Evolutionary conservation across 2,329 filamentous ascomycete species (phyloP).

Genomic region (Metarhizium anisopliae): DNA sequence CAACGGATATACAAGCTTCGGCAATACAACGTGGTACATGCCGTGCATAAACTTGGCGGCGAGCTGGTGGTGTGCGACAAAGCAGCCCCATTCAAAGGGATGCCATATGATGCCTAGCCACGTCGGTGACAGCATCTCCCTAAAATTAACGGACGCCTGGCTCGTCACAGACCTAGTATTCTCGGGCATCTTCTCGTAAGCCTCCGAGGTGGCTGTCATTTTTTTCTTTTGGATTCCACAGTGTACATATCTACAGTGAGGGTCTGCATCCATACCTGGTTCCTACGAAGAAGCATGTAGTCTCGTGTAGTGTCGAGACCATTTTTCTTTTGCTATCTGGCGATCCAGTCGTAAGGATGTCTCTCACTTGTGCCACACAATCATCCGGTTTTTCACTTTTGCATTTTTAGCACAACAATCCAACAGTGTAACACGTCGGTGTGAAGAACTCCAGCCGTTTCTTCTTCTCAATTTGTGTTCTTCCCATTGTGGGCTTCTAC

Average conservation of each 20-base stretch:
- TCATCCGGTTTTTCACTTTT: neutral
- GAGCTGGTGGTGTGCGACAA: neutral
- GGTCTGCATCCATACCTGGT: neutral
- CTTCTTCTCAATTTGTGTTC: neutral
- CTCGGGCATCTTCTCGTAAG: neutral
- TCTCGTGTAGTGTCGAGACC: neutral
- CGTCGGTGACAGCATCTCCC: neutral
- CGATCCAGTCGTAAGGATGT: neutral
- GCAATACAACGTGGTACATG: neutral
- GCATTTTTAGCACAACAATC: neutral
- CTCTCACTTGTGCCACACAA: slow-evolving; percentile 3
- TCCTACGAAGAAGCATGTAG: neutral
- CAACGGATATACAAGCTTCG: neutral
- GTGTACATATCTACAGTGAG: neutral
- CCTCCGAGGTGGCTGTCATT: neutral
- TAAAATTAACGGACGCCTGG: neutral
- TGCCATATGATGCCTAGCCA: neutral
- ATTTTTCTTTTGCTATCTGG: slow-evolving; percentile 1
- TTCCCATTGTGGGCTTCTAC: neutral
- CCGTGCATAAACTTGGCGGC: neutral
- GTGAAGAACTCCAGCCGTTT: neutral
- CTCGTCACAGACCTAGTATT: neutral
- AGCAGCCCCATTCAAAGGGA: neutral
- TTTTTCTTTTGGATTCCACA: neutral
- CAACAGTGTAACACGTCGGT: neutral